Conservation (phyloP, 2,329 filamentous ascomycete genomes). For the Tolypocladium tropicale region DNA sequence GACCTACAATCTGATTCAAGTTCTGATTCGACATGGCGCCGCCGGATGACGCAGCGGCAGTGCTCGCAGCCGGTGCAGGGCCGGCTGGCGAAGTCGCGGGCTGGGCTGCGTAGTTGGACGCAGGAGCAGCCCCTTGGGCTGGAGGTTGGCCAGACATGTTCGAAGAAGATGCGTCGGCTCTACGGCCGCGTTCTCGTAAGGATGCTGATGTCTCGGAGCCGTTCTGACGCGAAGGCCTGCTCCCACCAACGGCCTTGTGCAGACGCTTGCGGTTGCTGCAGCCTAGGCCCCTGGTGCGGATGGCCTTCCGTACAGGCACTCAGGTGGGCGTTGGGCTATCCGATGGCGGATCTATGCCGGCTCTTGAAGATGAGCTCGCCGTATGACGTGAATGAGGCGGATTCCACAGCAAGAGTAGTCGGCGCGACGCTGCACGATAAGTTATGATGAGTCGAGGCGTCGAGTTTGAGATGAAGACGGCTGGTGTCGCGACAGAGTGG, state of each 20-base stretch:
- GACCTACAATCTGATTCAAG: conserved; percentile 86
- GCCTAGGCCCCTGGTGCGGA: background rate
- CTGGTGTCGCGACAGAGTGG: background rate
- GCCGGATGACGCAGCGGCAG: conserved; percentile 16
- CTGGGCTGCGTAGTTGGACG: conserved; percentile 20
- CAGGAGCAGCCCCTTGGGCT: conserved; percentile 17
- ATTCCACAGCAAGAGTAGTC: background rate
- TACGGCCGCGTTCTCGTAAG: background rate
- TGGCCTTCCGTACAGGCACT: background rate
- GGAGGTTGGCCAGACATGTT: conserved; percentile 24
- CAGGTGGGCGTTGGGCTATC: background rate
- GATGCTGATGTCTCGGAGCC: background rate
- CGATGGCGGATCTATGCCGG: background rate
- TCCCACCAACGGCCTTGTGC: background rate
- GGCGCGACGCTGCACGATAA: background rate
- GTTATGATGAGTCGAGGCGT: background rate
- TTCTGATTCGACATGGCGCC: conserved; percentile 69
- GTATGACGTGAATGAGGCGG: background rate
- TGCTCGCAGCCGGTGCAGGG: conserved; percentile 17
- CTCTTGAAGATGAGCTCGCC: background rate
- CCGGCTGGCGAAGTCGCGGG: conserved; percentile 22
- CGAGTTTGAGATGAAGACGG: background rate
- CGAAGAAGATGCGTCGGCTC: background rate
- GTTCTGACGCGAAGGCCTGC: background rate
- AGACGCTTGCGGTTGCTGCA: background rate